These are phyloP conservation scores for Lachnellula cervina DNA, from an alignment of 2,329 filamentous ascomycete species.

Conservation along the genomic window DNA sequence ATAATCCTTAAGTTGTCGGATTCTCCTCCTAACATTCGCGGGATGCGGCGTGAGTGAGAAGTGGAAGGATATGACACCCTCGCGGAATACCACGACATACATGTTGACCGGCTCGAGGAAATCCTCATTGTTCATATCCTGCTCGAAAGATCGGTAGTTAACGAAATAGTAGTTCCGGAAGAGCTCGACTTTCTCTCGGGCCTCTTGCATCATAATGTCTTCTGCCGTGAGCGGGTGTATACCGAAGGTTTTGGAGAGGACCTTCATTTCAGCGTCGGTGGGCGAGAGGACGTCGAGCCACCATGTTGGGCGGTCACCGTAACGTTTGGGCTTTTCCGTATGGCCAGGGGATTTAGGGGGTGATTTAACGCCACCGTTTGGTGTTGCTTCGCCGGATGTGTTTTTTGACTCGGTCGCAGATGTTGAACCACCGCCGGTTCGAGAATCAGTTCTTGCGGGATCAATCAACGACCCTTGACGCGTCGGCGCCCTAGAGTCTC, in stretches of 20 bases:
- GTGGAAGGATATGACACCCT: conserved; percentile 94
- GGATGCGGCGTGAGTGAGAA: conserved; percentile 95
- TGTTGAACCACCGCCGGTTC: conserved; percentile 11
- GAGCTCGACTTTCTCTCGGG: conserved; percentile 94
- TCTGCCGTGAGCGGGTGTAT: conserved; percentile 94
- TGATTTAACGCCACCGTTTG: conserved; percentile 18
- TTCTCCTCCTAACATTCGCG: conserved; percentile 88
- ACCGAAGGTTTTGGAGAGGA: conserved; percentile 85
- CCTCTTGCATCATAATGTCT: conserved; percentile 96
- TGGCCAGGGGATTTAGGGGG: conserved; percentile 10
- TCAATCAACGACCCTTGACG: conserved; percentile 34
- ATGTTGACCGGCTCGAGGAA: conserved; percentile 96
- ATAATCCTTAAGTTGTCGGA: conserved; percentile 91
- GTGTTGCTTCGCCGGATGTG: conserved; percentile 22
- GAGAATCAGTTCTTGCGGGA: conserved; percentile 17
- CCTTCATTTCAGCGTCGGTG: conserved; percentile 92
- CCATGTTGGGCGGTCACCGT: conserved; percentile 86
- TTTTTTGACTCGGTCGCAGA: conserved; percentile 15
- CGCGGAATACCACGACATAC: conserved; percentile 94
- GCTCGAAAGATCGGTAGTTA: conserved; percentile 96
- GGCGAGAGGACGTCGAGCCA: conserved; percentile 93
- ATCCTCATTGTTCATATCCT: conserved; percentile 82
- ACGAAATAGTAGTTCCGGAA: conserved; percentile 99
- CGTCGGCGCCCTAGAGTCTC: conserved; percentile 41
- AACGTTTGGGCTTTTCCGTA: conserved; percentile 45